Conservation (phyloP, 352 stramenopile species). For the Pseudoperonospora humuli region DNA sequence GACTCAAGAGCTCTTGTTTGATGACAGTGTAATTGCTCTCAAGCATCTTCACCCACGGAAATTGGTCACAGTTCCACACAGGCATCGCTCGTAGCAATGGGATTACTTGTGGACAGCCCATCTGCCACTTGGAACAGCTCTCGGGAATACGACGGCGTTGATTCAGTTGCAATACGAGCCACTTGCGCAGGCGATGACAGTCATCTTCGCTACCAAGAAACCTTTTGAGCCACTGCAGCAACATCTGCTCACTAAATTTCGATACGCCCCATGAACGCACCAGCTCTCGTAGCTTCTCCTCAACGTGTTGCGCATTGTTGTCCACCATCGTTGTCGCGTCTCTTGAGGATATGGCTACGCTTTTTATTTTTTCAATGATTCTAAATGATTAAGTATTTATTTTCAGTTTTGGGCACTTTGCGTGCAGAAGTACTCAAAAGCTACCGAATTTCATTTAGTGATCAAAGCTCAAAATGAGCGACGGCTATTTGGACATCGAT, state of each 20-base stretch:
- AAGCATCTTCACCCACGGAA: slow-evolving; percentile 40
- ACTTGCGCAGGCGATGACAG: slow-evolving; percentile 36
- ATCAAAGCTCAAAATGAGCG: not conserved
- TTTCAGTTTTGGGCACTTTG: not conserved
- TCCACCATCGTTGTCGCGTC: not conserved
- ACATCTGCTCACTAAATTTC: slow-evolving; percentile 57
- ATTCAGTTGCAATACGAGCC: slow-evolving; percentile 70
- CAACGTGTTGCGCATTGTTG: slow-evolving; percentile 13
- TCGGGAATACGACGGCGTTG: slow-evolving; percentile 14
- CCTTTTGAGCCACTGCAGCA: slow-evolving; percentile 46
- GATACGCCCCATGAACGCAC: slow-evolving; percentile 54
- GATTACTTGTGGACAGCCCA: too few species aligned
- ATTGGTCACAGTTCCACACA: too few species aligned
- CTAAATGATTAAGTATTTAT: not conserved
- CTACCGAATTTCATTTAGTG: not conserved
- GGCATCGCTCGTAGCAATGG: too few species aligned
- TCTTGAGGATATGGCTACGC: slow-evolving; percentile 8
- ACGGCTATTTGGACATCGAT: slow-evolving; percentile 62
- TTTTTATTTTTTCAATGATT: not conserved
- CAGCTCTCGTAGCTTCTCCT: slow-evolving; percentile 35
- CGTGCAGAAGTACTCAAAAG: not conserved
- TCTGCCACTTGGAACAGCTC: slow-evolving; percentile 43
- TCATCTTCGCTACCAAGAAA: slow-evolving; percentile 21
- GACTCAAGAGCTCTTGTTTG: slow-evolving; percentile 48
- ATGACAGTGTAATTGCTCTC: slow-evolving; percentile 49